Evolutionary conservation across 2,329 filamentous ascomycete genomes (phyloP), one percentile per base, ranked within the genome.

Genomic region (Tolypocladium tundrense): DNA sequence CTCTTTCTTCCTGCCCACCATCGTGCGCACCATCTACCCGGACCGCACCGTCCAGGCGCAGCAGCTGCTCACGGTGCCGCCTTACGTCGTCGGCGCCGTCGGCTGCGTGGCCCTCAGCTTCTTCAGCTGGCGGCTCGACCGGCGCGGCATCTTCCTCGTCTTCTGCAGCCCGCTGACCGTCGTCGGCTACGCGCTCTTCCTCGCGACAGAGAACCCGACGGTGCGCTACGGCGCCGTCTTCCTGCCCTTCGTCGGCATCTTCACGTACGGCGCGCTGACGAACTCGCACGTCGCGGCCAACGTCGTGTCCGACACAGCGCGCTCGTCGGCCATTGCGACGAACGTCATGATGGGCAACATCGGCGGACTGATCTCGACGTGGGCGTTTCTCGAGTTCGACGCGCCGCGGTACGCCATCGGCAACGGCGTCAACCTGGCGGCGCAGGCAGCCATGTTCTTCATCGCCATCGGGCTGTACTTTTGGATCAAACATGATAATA

Each of bases 1-100:
- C 2, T 83, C 83, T 2, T 88, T 89, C 76, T 91, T 90, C 72
- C 73, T 81, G 0, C 87, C 87, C 0, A 90, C 86, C 0, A 89
- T 91, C 60, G 84, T 90, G 48, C 71, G 73, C 50, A 87, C 81
- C 7, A 89, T 90, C 68, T 89, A 88, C 66, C 86, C 85, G 0
- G 64, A 77, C 3, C 71, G 74, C 57, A 75, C 74, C 16, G 79
- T 84, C 10, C 73, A 88, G 33, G 77, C 74, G 13, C 84, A 88
- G 68, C 87, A 90, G 71, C 80, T 90, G 0, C 80, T 80, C 62
- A 89, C 86, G 0, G 87, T 89, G 0, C 87, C 87, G 0, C 87
- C 87, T 0, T 90, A 89, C 66, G 69, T 85, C 1, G 80, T 88
- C 0, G 87, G 86, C 1, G 84, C 76, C 1, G 81, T 88, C 67